Percentiles rank a stretch among this genome's conserved stretches.
These are phyloP conservation scores for Saturnispora sekii DNA, from an alignment of 805 yeast genomes.

Conservation along the genomic window DNA sequence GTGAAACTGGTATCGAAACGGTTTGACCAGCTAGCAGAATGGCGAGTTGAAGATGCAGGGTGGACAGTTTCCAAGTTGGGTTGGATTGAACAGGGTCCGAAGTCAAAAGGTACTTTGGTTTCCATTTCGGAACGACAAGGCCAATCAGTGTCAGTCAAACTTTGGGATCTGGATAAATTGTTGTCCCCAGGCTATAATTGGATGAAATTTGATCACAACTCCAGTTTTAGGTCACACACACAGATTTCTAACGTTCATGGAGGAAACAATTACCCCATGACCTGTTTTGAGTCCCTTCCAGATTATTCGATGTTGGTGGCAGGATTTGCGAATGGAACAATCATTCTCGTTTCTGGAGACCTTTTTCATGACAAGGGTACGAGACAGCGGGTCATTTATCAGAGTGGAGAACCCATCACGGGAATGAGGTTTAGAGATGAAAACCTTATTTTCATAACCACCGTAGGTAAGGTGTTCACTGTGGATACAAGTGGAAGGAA, in stretches of 20 bases:
- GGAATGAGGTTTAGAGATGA: conserved; percentile 53
- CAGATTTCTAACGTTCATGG: conserved; percentile 48
- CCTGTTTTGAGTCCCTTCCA: conserved; percentile 46
- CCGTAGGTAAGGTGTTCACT: conserved; percentile 62
- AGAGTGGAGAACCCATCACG: conserved; percentile 71
- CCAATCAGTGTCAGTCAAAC: conserved; percentile 51
- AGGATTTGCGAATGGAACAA: conserved; percentile 80
- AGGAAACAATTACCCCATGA: conserved; percentile 67
- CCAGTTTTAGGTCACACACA: conserved; percentile 49
- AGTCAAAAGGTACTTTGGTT: conserved; percentile 30
- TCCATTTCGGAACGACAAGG: conserved; percentile 73
- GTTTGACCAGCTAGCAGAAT: conserved; percentile 38
- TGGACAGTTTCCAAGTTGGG: conserved; percentile 52
- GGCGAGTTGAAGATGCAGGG: conserved; percentile 55
- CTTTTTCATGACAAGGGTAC: conserved; percentile 81
- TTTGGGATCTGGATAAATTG: conserved; percentile 63
- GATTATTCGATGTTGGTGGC: conserved; percentile 58
- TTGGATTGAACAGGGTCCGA: conserved; percentile 21
- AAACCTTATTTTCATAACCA: conserved; percentile 55
- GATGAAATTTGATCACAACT: conserved; percentile 25
- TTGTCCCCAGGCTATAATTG: conserved; percentile 16
- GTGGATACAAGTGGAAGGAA: conserved; percentile 73
- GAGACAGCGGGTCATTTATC: conserved; percentile 71
- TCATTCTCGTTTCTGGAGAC: conserved; percentile 80
- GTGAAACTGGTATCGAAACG: conserved; percentile 49